Base-by-base conservation (phyloP, 2,329 filamentous ascomycete species). In the Fusarium nurragi region DNA sequence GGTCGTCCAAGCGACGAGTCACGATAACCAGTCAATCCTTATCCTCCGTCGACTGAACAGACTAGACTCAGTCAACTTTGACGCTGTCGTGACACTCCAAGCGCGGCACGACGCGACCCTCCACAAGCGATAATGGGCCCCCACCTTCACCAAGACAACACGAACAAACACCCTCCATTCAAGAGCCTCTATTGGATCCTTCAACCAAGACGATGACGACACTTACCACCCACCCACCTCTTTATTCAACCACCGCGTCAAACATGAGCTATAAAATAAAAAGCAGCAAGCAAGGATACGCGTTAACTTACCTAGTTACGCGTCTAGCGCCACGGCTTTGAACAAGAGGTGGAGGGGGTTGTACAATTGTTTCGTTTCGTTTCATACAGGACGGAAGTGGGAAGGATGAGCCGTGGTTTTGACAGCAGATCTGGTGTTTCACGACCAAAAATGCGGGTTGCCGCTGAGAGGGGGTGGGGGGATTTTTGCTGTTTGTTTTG, bases 381-480 rank as follows among this genome's bases (percentile, higher is more conserved):
- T 60, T 61, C 40, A 54, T 32, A 18, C 14, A 21, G 14, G 13
- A 9, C 25, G 39, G 34, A 22, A 30, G 40, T 43, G 37, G 60
- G 60, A 58, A 63, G 21, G 60, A 52, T 53, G 58, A 63, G 60
- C 60, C 58, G 60, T 63, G 52, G 58, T 52, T 63, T 48, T 63
- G 60, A 63, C 60, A 63, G 60, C 60, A 63, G 52, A 63, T 63
- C 58, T 63, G 41, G 46, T 44, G 60, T 58, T 58, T 51, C 46
- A 63, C 58, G 10, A 18, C 12, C 4, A 48, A 28, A 28, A 3
- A 56, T 62, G 59, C 57, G 23, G 40, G 43, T 43, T 57, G 32
- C 57, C 59, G 59, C 19, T 60, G 36, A 34, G 39, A 37, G 46
- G 41, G 46, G 40, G 34, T 36, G 41, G 46, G 40, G 34, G 46